Evolutionary conservation across 345 rosid genomes (phyloP).

Genomic region (Brassica juncea): DNA sequence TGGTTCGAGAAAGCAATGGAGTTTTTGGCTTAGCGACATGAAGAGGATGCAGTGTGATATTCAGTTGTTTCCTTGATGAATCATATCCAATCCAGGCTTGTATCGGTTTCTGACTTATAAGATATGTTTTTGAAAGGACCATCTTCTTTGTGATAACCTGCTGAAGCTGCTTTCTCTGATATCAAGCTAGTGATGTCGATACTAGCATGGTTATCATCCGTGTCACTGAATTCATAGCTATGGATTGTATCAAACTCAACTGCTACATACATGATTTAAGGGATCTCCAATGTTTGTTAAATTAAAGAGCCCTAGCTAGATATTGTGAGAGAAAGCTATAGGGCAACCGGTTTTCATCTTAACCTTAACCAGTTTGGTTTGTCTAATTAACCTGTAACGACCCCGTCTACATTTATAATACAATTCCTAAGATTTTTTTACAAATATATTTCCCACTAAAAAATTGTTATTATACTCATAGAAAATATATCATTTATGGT

Average conservation of each 20-base stretch:
- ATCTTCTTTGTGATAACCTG: conserved; percentile 46
- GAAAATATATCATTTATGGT: no score
- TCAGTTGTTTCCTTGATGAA: conserved; percentile 46
- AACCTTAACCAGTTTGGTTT: no score
- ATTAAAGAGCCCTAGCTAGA: conserved; percentile 63
- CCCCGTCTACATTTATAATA: no score
- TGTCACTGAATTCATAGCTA: conserved; percentile 53
- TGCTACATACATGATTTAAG: conserved; percentile 63
- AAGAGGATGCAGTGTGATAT: conserved; percentile 52
- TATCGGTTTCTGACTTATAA: conserved; percentile 45
- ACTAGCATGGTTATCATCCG: conserved; percentile 36
- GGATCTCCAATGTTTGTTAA: conserved; percentile 40
- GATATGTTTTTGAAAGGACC: conserved; percentile 36
- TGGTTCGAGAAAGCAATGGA: neutral
- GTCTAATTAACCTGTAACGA: no score
- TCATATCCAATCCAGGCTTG: conserved; percentile 91
- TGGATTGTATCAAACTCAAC: conserved; percentile 73
- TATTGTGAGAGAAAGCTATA: conserved; percentile 46
- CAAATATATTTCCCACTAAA: no score
- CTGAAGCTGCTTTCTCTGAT: conserved; percentile 53
- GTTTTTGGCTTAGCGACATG: conserved; percentile 29
- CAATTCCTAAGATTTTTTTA: no score
- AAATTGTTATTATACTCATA: no score
- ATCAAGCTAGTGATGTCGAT: conserved; percentile 56
- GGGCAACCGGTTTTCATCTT: neutral